Percentiles rank a stretch among this genome's conserved stretches.
These are phyloP conservation scores for Mycena crocata DNA, from an alignment of 768 basidiomycete species.

Conservation along the genomic window DNA sequence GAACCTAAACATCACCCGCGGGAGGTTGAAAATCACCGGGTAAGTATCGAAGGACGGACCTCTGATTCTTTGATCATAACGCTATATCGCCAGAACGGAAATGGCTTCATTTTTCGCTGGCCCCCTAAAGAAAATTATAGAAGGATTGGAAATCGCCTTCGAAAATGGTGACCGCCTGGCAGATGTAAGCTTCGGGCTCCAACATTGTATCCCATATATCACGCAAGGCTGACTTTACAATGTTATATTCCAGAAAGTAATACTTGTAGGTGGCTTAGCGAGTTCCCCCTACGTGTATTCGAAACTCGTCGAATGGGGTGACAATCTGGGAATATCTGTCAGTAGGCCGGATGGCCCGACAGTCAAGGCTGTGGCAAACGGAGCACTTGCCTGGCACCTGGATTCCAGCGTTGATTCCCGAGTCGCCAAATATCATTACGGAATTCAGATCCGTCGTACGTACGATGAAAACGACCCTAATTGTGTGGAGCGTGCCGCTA, in stretches of 20 bases:
- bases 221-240: not conserved
- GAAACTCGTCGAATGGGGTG: conserved; percentile 37
- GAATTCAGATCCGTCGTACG: conserved; percentile 23
- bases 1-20: conserved; percentile 29
- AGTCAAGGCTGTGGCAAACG: conserved; percentile 44
- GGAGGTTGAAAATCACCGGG: conserved; percentile 35
- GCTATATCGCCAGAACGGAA: conserved; percentile 13
- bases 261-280: conserved; percentile 45
- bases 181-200: no score
- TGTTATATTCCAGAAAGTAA: conserved; percentile 39
- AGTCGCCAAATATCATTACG: conserved; percentile 42
- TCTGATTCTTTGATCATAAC: not conserved
- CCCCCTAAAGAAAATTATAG: conserved; percentile 29
- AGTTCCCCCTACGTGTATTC: conserved; percentile 42
- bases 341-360: conserved; percentile 39
- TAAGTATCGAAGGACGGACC: not conserved
- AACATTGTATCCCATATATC: not conserved
- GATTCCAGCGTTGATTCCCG: conserved; percentile 38
- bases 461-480: conserved; percentile 28
- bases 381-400: conserved; percentile 44
- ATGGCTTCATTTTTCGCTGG: conserved; percentile 33
- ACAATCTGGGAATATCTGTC: conserved; percentile 32
- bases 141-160: conserved; percentile 34
- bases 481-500: not conserved
- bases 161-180: conserved; percentile 34